Conservation (phyloP, 2,329 filamentous ascomycete genomes). For the Ophiostoma australiae region DNA sequence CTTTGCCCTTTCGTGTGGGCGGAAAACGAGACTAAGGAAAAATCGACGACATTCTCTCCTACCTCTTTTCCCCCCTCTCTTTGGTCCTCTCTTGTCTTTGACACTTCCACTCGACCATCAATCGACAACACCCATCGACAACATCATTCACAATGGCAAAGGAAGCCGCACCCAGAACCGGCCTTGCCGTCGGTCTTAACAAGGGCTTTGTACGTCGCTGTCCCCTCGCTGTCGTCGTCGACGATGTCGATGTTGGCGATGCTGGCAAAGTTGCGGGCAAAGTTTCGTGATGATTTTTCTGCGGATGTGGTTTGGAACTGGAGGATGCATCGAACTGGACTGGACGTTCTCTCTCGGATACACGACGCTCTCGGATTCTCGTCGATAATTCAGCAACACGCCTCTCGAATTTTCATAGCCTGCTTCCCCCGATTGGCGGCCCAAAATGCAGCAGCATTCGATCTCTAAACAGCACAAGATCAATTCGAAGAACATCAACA, state of each 20-base stretch:
- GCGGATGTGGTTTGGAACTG: not conserved
- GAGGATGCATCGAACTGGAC: constrained; percentile 12
- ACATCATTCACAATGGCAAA: constrained; percentile 48
- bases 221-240: not conserved
- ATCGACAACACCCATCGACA: constrained; percentile 31
- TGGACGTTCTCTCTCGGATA: not conserved
- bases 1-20: not conserved
- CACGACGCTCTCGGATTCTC: not conserved
- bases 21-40: constrained; percentile 15
- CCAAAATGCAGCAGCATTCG: not conserved
- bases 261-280: not conserved
- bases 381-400: not conserved
- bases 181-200: constrained; percentile 59
- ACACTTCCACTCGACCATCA: constrained; percentile 25
- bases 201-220: constrained; percentile 35
- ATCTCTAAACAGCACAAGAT: not conserved
- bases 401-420: not conserved
- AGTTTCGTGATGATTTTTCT: not conserved
- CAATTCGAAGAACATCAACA: not conserved
- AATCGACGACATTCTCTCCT: constrained; percentile 14
- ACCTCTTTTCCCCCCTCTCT: constrained; percentile 15
- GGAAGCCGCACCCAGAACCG: constrained; percentile 53
- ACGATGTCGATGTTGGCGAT: not conserved
- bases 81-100: constrained; percentile 3
- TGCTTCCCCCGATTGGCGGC: not conserved